A percentile compares a stretch with the other conserved stretches of the same genome.
phyloP scores from a whole-genome alignment of 169 alveolate genomes.

The Plasmodium gonderi region DNA sequence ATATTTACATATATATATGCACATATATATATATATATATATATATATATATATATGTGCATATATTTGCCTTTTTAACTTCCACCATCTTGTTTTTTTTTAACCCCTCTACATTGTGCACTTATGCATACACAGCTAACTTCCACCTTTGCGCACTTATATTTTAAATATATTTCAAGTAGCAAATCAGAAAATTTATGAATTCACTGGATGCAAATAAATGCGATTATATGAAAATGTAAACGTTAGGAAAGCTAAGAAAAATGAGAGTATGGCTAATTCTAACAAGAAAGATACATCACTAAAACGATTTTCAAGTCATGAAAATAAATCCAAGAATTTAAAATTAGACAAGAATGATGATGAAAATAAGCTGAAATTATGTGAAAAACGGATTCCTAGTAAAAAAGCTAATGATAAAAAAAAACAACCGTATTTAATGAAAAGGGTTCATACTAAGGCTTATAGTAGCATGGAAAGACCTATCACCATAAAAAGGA shows the following conservation, averaged over 20 bases:
- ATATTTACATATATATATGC: not conserved
- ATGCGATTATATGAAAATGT: conserved; percentile 19
- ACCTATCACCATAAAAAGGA: not conserved
- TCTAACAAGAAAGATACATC: not conserved
- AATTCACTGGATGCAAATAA: not conserved
- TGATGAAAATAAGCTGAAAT: conserved; percentile 10
- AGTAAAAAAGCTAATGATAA: not conserved
- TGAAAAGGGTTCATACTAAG: not conserved
- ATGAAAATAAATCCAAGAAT: conserved; percentile 1
- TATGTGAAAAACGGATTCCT: not conserved
- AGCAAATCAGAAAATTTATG: not conserved
- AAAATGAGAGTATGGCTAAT: not conserved
- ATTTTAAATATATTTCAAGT: not conserved
- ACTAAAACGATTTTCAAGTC: conserved; percentile 2
- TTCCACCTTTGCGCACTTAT: not conserved
- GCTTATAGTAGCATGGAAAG: not conserved
- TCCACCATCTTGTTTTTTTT: not conserved
- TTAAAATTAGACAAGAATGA: not conserved
- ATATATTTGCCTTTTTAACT: too few relatives aligned
- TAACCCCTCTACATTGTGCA: not conserved
- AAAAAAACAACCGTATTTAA: not conserved
- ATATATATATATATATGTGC: not conserved
- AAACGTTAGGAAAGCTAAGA: not conserved
- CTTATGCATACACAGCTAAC: not conserved
- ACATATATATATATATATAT: not conserved